Evolutionary conservation across 805 yeast species (phyloP).

Genomic region (Lachancea sp.): DNA sequence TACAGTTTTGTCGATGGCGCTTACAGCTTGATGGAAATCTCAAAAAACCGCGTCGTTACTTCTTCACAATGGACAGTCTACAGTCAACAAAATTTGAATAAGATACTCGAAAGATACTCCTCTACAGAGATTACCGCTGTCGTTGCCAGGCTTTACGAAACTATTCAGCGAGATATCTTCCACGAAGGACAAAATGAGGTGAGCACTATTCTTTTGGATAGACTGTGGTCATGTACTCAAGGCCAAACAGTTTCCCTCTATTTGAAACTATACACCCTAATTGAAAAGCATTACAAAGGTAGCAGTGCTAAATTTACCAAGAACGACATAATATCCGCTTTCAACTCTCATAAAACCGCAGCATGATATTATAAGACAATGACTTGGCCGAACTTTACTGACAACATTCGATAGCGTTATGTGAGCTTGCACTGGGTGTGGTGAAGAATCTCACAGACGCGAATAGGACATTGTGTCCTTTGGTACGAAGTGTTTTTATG

Average conservation of each 20-base stretch:
- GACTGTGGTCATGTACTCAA: constrained; percentile 66
- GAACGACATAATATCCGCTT: constrained; percentile 52
- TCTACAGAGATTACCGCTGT: constrained; percentile 49
- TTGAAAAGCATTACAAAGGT: constrained; percentile 51
- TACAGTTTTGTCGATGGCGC: constrained; percentile 59
- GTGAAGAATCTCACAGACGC: no score
- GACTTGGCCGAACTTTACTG: background rate
- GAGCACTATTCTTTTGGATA: constrained; percentile 44
- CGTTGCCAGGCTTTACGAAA: constrained; percentile 48
- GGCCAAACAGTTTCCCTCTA: constrained; percentile 54
- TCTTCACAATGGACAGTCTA: constrained; percentile 60
- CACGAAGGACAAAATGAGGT: constrained; percentile 19
- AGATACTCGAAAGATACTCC: constrained; percentile 52
- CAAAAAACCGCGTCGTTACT: constrained; percentile 29
- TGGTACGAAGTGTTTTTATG: no score
- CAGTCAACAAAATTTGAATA: constrained; percentile 50
- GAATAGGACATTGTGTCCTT: no score
- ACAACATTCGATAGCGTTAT: no score
- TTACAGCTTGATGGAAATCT: constrained; percentile 41
- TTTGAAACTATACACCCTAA: constrained; percentile 46
- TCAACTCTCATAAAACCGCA: constrained; percentile 31
- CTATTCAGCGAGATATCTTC: constrained; percentile 50
- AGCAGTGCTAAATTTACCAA: constrained; percentile 45
- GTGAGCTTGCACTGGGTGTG: no score
- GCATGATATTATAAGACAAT: background rate